These are phyloP conservation scores for Arthrobotrys megalospora DNA, from an alignment of 2,329 filamentous ascomycete genomes.

Conservation along the genomic window DNA sequence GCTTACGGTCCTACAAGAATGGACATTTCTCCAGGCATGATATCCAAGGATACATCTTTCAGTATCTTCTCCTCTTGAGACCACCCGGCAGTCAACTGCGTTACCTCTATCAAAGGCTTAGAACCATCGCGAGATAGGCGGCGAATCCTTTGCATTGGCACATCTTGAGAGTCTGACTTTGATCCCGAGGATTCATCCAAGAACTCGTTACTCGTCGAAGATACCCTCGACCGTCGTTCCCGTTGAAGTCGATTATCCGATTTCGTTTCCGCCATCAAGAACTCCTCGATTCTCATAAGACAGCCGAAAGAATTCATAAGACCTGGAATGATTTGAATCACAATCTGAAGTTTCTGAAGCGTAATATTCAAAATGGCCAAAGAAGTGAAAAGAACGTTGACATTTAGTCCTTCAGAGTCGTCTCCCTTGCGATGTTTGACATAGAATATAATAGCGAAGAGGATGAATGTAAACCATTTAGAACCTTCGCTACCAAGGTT, in stretches of 20 bases:
- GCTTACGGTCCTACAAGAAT: conserved; percentile 52
- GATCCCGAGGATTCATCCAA: background rate
- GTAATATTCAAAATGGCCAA: conserved; percentile 53
- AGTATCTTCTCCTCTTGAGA: conserved; percentile 32
- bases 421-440: conserved; percentile 27
- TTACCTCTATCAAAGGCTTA: conserved; percentile 27
- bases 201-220: background rate
- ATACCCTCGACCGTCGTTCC: background rate
- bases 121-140: conserved; percentile 5
- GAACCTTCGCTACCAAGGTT: conserved; percentile 49
- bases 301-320: conserved; percentile 53
- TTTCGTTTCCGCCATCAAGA: conserved; percentile 48
- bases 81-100: conserved; percentile 38
- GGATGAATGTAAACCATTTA: conserved; percentile 59
- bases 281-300: conserved; percentile 52
- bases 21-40: conserved; percentile 28
- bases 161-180: conserved; percentile 1
- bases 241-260: conserved; percentile 42
- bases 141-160: conserved; percentile 27
- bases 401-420: conserved; percentile 37
- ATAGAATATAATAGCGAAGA: conserved; percentile 47
- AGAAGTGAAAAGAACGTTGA: conserved; percentile 54
- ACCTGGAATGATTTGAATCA: conserved; percentile 48
- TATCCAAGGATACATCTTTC: conserved; percentile 42
- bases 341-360: conserved; percentile 37